Evolutionary conservation across 176 grass and related monocot genomes (phyloP), one percentile per base, ranked within the genome.

Genomic region (Canna indica): DNA sequence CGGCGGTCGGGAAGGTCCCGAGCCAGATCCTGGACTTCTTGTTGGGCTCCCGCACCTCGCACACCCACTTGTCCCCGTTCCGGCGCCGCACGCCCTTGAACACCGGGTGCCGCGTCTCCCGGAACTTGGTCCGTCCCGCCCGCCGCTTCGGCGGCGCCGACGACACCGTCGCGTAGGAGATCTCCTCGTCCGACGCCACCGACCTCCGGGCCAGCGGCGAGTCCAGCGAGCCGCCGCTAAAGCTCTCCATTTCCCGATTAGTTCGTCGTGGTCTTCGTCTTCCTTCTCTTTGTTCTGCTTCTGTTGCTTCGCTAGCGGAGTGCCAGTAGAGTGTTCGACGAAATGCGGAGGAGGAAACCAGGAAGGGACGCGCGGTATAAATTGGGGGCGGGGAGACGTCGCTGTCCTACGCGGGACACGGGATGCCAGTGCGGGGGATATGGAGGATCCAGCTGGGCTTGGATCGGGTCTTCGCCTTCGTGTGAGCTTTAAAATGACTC

Each of bases 51-150:
- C 88, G 83, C 78, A 96, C 91, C 84, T 96, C 91, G 81, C 93
- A 96, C n/a, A 96, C 88, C 93, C 93, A 96, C 73, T 86, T 13
- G 7, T 90, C 83, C n/a, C 83, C 75, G 74, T 91, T 91, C 47
- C 93, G 77, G 14, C 54, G 74, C 17, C 93, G 85, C 36, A 96
- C 93, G 47, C 93, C 93, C 84, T 89, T 91, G 93, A 79, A 96
- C 22, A 91, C 78, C 7, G 93, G 88, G 79, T 96, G 93, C 34
- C 92, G 86, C 38, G 88, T 96, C 83, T 96, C 93, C 32, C 85
- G 83, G 76, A 96, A 96, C 86, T 96, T 96, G 76, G 93, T 96
- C 59, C 93, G 59, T 2, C 93, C 93, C 4, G 93, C 93, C 0
- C 81, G 81, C 10, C 88, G 69, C 84, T 96, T 96, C 11, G 92